A percentile compares a stretch with the other conserved stretches of the same genome.
Evolutionary conservation across 2,329 filamentous ascomycete species (phyloP).

Genomic region (Lachnellula arida): DNA sequence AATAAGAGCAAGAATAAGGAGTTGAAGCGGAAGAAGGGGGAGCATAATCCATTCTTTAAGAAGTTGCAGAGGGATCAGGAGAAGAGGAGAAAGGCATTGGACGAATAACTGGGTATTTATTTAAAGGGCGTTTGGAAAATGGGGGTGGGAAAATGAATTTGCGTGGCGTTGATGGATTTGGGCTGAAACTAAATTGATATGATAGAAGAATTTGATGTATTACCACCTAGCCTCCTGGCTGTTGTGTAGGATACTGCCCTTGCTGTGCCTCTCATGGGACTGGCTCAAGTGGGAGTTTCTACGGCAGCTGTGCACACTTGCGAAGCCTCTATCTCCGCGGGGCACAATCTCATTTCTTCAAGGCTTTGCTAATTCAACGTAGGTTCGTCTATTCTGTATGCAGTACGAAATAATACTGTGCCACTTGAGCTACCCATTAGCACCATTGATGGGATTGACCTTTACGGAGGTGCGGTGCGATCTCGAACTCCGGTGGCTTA

Average conservation of each 20-base stretch:
- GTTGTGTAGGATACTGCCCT: background rate
- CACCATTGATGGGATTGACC: too few species aligned
- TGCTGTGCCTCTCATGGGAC: background rate
- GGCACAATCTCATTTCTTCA: too few species aligned
- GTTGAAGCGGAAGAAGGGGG: slow-evolving; percentile 56
- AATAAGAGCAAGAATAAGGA: slow-evolving; percentile 68
- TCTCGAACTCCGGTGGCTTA: too few species aligned
- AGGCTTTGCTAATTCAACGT: too few species aligned
- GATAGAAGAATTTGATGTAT: background rate
- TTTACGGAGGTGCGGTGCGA: too few species aligned
- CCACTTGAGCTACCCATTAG: too few species aligned
- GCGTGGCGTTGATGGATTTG: background rate
- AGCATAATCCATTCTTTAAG: slow-evolving; percentile 59
- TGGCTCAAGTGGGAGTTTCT: background rate
- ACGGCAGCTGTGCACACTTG: too few species aligned
- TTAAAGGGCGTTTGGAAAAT: background rate
- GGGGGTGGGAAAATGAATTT: background rate
- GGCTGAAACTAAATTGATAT: background rate
- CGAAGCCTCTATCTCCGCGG: too few species aligned
- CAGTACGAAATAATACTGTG: too few species aligned
- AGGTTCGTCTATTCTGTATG: too few species aligned
- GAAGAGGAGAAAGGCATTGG: slow-evolving; percentile 45
- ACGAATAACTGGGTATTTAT: slow-evolving; percentile 4
- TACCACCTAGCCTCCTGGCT: background rate
- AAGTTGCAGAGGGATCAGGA: slow-evolving; percentile 60